Base-by-base conservation (phyloP, 495 filamentous ascomycete genomes). In the Penicillium tannophilum region DNA sequence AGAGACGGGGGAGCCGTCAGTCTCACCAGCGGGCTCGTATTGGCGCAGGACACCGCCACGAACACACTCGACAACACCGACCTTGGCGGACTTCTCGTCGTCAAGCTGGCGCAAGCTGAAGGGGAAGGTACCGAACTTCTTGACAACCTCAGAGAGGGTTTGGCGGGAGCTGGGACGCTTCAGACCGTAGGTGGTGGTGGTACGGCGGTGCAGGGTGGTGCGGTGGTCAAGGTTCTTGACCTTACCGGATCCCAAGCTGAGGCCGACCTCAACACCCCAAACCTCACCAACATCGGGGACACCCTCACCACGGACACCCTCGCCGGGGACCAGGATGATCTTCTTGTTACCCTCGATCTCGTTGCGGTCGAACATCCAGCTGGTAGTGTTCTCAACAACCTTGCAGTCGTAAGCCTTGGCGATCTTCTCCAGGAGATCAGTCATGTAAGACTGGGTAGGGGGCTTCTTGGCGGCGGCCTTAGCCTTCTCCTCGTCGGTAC, bases 331-430 rank as follows among this genome's bases (percentile, higher is more conserved):
- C 26, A 98, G 77, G 52, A 98, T 94, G 70, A 98, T 95, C 86
- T 96, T 97, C 87, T 98, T 98, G 80, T 90, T 90, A 57, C 88
- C 89, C 79, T 98, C 94, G 63, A 98, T 98, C 72, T 98, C 94
- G 74, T 98, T 96, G 69, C 90, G 89, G 63, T 90, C 91, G 69
- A 98, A 97, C 39, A 90, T 75, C 92, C 93, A 98, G 69, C 90
- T 92, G 46, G 94, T 98, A 46, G 94, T 98, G 80, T 91, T 94
- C 82, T 98, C 95, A 51, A 98, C 91, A 41, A 98, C 76, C 62
- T 88, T 96, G 82, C 90, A 93, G 59, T 89, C 92, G 78, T 96
- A 98, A 59, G 82, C 83, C 74, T 93, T 90, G 63, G 88, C 91
- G 20, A 98, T 84, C 82, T 95, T 98, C 77, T 97, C 91, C 39